Evolutionary conservation across 2,329 filamentous ascomycete genomes (phyloP).

Genomic region (Monosporascus sp.): DNA sequence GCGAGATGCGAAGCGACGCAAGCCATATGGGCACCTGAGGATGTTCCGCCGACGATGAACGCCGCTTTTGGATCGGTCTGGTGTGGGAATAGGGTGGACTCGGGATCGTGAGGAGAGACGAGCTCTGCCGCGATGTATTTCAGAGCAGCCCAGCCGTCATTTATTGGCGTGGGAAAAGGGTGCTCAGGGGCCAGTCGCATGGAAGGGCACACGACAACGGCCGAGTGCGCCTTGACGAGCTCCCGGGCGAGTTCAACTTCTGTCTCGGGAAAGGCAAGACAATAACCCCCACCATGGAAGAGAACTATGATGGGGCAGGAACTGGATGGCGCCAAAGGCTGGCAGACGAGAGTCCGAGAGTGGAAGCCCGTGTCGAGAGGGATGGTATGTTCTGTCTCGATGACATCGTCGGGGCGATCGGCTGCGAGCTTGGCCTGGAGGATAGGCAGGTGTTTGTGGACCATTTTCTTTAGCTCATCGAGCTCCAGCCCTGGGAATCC

Average conservation of each 20-base stretch:
- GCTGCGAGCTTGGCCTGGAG: background rate
- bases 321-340: background rate
- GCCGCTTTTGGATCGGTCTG: constrained; percentile 1
- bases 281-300: constrained; percentile 11
- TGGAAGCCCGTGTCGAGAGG: constrained; percentile 3
- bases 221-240: constrained; percentile 5
- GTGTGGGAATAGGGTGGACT: background rate
- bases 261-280: constrained; percentile 8
- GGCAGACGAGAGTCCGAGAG: constrained; percentile 6
- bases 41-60: constrained; percentile 9
- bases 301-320: constrained; percentile 8
- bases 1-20: constrained; percentile 9
- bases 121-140: background rate
- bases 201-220: constrained; percentile 6
- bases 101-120: background rate
- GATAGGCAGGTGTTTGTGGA: constrained; percentile 1
- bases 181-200: constrained; percentile 3
- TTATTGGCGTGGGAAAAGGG: constrained; percentile 4
- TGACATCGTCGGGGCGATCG: constrained; percentile 4
- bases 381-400: constrained; percentile 5
- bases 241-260: constrained; percentile 7
- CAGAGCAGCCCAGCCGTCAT: constrained; percentile 6
- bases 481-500: background rate
- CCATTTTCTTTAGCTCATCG: background rate
- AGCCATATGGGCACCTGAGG: constrained; percentile 8